Evolutionary conservation across 805 yeast species (phyloP).

Genomic region (Sungouiozyma intestinalis): DNA sequence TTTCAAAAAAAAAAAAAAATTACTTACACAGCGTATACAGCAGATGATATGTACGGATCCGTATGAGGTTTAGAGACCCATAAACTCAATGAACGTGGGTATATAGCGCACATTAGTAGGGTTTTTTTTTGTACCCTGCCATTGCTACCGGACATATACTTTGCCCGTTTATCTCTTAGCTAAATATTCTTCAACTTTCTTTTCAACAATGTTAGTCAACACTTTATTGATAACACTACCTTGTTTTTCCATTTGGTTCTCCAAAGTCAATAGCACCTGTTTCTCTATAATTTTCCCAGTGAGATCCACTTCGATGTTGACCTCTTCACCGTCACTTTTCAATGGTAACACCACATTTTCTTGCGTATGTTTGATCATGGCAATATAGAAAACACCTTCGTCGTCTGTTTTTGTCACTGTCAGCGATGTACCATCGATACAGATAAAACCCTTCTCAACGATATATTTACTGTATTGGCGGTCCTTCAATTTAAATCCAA

Average conservation of each 20-base stretch:
- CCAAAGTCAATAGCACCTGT: constrained; percentile 56
- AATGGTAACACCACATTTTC: constrained; percentile 61
- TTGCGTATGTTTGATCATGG: constrained; percentile 90
- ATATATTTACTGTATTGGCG: constrained; percentile 51
- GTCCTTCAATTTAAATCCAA: constrained; percentile 65
- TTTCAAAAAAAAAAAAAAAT: no score
- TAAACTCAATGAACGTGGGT: no score
- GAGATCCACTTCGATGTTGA: constrained; percentile 90
- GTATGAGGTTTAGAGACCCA: no score
- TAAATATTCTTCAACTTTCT: constrained; percentile 26
- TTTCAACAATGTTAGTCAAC: constrained; percentile 39
- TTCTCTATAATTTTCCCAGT: constrained; percentile 87
- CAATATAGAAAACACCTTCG: constrained; percentile 55
- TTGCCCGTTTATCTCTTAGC: constrained; percentile 1
- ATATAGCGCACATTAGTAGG: no score
- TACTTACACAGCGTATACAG: no score
- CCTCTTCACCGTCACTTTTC: constrained; percentile 51
- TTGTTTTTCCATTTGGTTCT: constrained; percentile 40
- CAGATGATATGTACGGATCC: no score
- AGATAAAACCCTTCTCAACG: constrained; percentile 91
- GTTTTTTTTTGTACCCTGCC: not conserved
- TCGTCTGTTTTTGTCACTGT: constrained; percentile 78
- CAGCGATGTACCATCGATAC: constrained; percentile 86
- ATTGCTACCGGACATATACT: not conserved
- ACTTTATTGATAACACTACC: constrained; percentile 41